Base-by-base conservation (phyloP, 495 filamentous ascomycete species). In the Tetracladium marchalianum region DNA sequence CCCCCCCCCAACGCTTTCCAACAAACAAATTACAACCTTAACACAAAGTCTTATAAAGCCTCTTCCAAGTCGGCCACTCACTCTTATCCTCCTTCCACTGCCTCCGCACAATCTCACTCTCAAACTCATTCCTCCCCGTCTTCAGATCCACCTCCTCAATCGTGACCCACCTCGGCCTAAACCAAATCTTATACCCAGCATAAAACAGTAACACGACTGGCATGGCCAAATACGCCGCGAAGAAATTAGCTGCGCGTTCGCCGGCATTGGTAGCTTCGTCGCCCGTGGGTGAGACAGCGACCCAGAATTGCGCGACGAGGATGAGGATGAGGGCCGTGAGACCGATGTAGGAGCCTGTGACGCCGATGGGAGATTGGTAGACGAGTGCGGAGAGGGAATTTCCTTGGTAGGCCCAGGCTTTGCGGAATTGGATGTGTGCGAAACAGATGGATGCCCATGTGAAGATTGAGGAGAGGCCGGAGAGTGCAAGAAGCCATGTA, bases 251-350 rank as follows among this genome's bases (percentile, higher is more conserved):
- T 0, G 71, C 75, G 15, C 73, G 57, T 1, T 71, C 68, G 0
- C 35, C 22, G 0, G 69, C 24, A 55, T 58, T 70, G 0, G 57
- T 42, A 0, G 44, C 58, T 52, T 72, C 76, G 31, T 73, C 81
- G 15, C 48, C 38, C 15, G 88, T 65, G 2, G 92, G 90, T 43
- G 80, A 82, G 17, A 89, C 80, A 13, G 84, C 89, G 24, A 82
- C 84, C 90, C 90, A 96, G 70, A 97, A 93, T 57, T 97, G 90
- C 8, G 87, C 90, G 38, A 88, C 58, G 17, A 97, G 75, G n/a
- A 98, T 82, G 5, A 93, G 67, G 16, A 73, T 39, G 60, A 95
- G 92, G 60, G 92, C 78, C 35, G 67, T 51, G 50, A 96, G 73
- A 5, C 92, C 92, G 24, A 95, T 43, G 76, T 81, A 96, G 0